A percentile compares a stretch with the other conserved stretches of the same genome.
Conservation (phyloP, 1,284 basidiomycete species). For the Moesziomyces sp. region DNA sequence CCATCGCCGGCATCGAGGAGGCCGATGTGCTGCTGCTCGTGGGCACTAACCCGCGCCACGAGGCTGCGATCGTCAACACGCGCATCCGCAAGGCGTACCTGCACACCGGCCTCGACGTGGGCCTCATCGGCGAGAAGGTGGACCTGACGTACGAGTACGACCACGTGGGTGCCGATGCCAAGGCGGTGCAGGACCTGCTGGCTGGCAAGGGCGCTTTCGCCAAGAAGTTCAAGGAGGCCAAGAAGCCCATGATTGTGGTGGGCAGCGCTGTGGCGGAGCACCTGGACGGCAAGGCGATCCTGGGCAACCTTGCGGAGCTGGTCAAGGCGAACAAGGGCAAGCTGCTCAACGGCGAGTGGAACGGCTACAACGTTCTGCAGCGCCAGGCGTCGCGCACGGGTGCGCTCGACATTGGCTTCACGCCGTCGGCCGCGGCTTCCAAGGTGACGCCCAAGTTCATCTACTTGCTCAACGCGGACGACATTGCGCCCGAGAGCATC, state of each 20-base stretch:
- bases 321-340: conserved; percentile 75
- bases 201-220: conserved; percentile 80
- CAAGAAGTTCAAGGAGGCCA: conserved; percentile 86
- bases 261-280: conserved; percentile 89
- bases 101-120: conserved; percentile 84
- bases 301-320: conserved; percentile 82
- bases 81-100: conserved; percentile 95
- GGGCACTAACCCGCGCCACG: conserved; percentile 96
- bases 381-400: conserved; percentile 90
- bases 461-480: conserved; percentile 96
- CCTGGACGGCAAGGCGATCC: conserved; percentile 82
- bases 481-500: conserved; percentile 88
- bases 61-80: conserved; percentile 96
- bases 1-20: conserved; percentile 88
- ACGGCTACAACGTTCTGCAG: conserved; percentile 92
- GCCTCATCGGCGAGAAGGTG: conserved; percentile 88
- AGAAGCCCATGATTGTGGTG: conserved; percentile 92
- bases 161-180: conserved; percentile 83
- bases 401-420: conserved; percentile 93
- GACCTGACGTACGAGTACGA: conserved; percentile 94
- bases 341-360: conserved; percentile 90
- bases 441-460: conserved; percentile 89
- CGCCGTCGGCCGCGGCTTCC: conserved; percentile 81
- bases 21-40: conserved; percentile 94
- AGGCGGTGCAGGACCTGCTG: conserved; percentile 83